Evolutionary conservation across 2,329 filamentous ascomycete species (phyloP).

Genomic region (Lizonia empirigonia): DNA sequence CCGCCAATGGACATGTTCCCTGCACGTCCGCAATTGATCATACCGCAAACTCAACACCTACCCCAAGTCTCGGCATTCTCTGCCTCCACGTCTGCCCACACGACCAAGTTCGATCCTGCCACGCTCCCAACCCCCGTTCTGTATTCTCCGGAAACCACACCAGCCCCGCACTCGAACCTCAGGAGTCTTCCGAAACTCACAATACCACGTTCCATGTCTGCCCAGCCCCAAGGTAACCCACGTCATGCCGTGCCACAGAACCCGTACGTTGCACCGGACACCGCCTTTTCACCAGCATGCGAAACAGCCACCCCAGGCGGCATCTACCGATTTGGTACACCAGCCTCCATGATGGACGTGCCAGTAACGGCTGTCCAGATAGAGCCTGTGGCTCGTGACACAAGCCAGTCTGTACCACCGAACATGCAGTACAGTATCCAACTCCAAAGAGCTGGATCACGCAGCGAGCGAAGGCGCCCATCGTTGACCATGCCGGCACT

Average conservation of each 20-base stretch:
- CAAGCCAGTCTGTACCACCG: conserved; percentile 89
- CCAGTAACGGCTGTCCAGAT: conserved; percentile 75
- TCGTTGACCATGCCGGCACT: conserved; percentile 74
- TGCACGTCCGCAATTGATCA: conserved; percentile 38
- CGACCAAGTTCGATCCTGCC: conserved; percentile 38
- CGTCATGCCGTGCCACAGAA: conserved; percentile 31
- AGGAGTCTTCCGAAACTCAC: conserved; percentile 61
- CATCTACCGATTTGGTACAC: conserved; percentile 80
- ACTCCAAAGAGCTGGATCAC: conserved; percentile 53
- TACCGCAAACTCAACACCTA: conserved; percentile 37
- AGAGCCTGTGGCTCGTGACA: conserved; percentile 76
- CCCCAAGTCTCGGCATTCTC: conserved; percentile 43
- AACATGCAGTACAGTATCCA: conserved; percentile 79
- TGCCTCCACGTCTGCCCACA: conserved; percentile 43
- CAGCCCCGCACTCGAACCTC: conserved; percentile 58
- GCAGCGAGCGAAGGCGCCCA: conserved; percentile 62
- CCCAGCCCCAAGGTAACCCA: conserved; percentile 36
- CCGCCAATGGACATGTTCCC: conserved; percentile 51
- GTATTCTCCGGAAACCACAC: conserved; percentile 48
- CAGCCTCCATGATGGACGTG: conserved; percentile 88
- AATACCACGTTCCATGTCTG: conserved; percentile 57
- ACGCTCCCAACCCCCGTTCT: conserved; percentile 40
- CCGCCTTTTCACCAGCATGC: conserved; percentile 52
- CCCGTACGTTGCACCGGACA: conserved; percentile 42
- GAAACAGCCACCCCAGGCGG: conserved; percentile 61